A percentile compares a stretch with the other conserved stretches of the same genome.
Conservation (phyloP, 192 early-diverging fungal genomes). For the Spizellomyces punctatus region DNA sequence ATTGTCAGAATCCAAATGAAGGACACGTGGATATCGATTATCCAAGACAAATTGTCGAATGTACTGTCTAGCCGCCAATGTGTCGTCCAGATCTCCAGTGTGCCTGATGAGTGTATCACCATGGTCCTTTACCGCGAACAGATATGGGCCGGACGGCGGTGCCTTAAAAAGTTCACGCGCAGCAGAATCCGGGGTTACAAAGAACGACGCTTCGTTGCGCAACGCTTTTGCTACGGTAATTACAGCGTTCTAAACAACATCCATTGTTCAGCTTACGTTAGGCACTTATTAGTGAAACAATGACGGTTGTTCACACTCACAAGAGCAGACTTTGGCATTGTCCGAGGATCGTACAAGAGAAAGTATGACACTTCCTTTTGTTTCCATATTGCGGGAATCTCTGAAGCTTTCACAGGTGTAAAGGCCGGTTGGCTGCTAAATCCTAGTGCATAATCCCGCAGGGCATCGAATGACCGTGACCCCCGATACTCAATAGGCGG, state of each 20-base stretch:
- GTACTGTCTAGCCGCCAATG: conserved; percentile 56
- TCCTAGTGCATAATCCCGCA: conserved; percentile 54
- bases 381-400: conserved; percentile 24
- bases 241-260: conserved; percentile 14
- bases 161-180: conserved; percentile 4
- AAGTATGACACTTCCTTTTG: conserved; percentile 35
- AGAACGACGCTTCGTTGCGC: conserved; percentile 24
- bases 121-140: conserved; percentile 68
- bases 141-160: conserved; percentile 42
- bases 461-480: conserved; percentile 49
- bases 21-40: conserved; percentile 69
- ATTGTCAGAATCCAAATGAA: conserved; percentile 66
- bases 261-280: not conserved
- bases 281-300: not conserved
- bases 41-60: conserved; percentile 48
- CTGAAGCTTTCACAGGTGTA: conserved; percentile 26
- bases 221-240: conserved; percentile 7
- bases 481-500: conserved; percentile 45
- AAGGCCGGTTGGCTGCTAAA: conserved; percentile 46
- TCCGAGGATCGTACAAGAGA: conserved; percentile 38
- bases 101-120: conserved; percentile 32
- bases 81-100: conserved; percentile 36
- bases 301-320: conserved; percentile 12
- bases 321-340: conserved; percentile 10
- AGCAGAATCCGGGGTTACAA: conserved; percentile 26